Conservation (phyloP, 345 rosid genomes). For the Draba incana region DNA sequence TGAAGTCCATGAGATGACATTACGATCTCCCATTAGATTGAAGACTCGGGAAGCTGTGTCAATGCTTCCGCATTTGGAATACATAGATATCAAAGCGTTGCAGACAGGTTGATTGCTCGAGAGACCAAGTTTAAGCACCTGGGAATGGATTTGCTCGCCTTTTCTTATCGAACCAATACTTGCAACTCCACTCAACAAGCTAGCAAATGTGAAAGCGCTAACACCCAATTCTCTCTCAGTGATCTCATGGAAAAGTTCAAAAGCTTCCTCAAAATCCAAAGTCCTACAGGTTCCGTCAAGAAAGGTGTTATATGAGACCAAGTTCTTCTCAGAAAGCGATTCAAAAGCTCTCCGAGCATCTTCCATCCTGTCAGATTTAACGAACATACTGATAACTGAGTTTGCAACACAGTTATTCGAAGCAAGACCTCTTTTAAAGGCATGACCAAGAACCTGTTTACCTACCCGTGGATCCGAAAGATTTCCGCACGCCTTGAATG, state of each 20-base stretch:
- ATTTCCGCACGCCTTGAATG: constrained; percentile 68
- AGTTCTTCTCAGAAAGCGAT: constrained; percentile 59
- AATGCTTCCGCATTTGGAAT: constrained; percentile 69
- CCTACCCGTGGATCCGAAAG: constrained; percentile 50
- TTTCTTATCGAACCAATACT: constrained; percentile 58
- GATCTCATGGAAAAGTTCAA: constrained; percentile 50
- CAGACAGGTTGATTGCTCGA: constrained; percentile 44
- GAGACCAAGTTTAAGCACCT: constrained; percentile 58
- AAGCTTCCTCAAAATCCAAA: constrained; percentile 50
- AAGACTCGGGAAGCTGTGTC: constrained; percentile 65
- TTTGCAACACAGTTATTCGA: constrained; percentile 63
- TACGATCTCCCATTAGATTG: constrained; percentile 47
- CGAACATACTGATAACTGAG: constrained; percentile 68
- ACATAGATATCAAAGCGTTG: constrained; percentile 77
- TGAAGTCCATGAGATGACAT: constrained; percentile 76
- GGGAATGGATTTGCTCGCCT: constrained; percentile 73
- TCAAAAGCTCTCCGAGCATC: constrained; percentile 68
- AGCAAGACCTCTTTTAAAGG: constrained; percentile 60
- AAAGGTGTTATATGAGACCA: constrained; percentile 61
- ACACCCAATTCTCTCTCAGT: constrained; percentile 46
- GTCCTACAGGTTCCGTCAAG: constrained; percentile 60
- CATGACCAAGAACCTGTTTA: constrained; percentile 53
- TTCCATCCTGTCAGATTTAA: constrained; percentile 60
- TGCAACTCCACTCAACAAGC: constrained; percentile 71
- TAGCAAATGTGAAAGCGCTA: constrained; percentile 65